These are phyloP conservation scores for Trichoderma polysporum DNA, from an alignment of 2,329 filamentous ascomycete species.

Conservation along the genomic window DNA sequence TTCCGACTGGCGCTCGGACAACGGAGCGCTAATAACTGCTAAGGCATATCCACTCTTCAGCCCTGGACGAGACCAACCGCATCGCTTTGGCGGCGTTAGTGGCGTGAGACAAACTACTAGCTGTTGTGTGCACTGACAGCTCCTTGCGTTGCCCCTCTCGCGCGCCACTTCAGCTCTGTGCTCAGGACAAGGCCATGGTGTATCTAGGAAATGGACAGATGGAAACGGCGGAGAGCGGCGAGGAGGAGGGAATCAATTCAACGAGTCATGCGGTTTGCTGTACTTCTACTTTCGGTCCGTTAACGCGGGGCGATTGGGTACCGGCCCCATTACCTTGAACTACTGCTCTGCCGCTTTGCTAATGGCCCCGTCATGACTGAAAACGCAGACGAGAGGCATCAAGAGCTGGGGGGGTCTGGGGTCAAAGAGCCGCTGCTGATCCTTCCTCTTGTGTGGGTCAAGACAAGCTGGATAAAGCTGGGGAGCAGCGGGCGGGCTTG, in stretches of 20 bases:
- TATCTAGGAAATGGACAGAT: not conserved
- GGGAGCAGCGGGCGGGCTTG: not conserved
- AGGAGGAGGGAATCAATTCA: not conserved
- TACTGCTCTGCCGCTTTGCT: not conserved
- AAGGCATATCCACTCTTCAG: conserved; percentile 14
- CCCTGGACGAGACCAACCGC: conserved; percentile 14
- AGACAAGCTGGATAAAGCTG: conserved; percentile 5
- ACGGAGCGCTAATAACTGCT: conserved; percentile 4
- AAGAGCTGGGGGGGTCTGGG: conserved; percentile 12
- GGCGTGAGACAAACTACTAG: conserved; percentile 20
- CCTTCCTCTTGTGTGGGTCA: conserved; percentile 4
- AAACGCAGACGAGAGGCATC: conserved; percentile 10
- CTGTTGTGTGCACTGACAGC: conserved; percentile 20
- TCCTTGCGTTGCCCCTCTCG: conserved; percentile 15
- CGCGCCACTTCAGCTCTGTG: conserved; percentile 15
- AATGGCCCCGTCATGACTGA: not conserved
- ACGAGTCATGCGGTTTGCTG: conserved; percentile 10
- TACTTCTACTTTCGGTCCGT: conserved; percentile 4
- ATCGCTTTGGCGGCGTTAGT: not conserved
- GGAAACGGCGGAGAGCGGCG: not conserved
- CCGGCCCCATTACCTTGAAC: not conserved
- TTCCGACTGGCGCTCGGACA: conserved; percentile 12
- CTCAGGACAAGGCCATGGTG: not conserved
- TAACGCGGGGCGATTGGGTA: conserved; percentile 1
- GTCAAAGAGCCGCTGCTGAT: conserved; percentile 8